phyloP scores from a whole-genome alignment of 2,329 filamentous ascomycete species.

The Diaporthe eres region DNA sequence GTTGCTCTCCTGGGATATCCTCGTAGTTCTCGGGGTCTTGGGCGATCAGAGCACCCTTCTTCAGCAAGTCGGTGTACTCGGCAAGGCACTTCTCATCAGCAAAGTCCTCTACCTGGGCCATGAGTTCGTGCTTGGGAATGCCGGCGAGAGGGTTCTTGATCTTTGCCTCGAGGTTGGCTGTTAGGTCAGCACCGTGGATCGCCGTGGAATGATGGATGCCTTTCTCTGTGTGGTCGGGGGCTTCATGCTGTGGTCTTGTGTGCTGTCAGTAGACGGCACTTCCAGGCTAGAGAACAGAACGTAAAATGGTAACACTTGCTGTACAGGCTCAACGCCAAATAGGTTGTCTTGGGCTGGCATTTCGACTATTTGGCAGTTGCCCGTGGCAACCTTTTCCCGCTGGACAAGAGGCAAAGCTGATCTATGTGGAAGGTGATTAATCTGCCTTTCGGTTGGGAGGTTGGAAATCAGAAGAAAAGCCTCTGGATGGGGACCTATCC shows the following conservation, averaged over 20 bases:
- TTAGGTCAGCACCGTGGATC: constrained; percentile 56
- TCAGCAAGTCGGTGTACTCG: constrained; percentile 61
- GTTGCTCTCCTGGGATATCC: constrained; percentile 54
- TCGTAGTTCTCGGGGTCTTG: constrained; percentile 61
- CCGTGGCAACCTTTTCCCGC: not conserved
- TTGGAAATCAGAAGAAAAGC: not conserved
- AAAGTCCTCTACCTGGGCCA: no score
- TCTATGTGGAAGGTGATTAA: not conserved
- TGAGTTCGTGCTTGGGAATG: no score
- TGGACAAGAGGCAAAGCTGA: not conserved
- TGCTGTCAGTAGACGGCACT: not conserved
- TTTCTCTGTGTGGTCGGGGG: constrained; percentile 38
- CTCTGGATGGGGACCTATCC: no score
- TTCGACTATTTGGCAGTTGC: not conserved
- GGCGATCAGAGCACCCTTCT: constrained; percentile 53
- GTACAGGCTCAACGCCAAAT: constrained; percentile 21
- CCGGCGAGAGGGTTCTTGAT: no score
- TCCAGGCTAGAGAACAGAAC: not conserved
- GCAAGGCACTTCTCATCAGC: constrained; percentile 59
- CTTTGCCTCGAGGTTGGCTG: constrained; percentile 53
- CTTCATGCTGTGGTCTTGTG: constrained; percentile 27
- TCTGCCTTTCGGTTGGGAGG: not conserved
- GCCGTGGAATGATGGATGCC: constrained; percentile 35
- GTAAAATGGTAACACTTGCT: not conserved
- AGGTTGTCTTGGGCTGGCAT: constrained; percentile 16